These are phyloP conservation scores for Toxicodendron radicans DNA, from an alignment of 345 rosid genomes.

Conservation along the genomic window DNA sequence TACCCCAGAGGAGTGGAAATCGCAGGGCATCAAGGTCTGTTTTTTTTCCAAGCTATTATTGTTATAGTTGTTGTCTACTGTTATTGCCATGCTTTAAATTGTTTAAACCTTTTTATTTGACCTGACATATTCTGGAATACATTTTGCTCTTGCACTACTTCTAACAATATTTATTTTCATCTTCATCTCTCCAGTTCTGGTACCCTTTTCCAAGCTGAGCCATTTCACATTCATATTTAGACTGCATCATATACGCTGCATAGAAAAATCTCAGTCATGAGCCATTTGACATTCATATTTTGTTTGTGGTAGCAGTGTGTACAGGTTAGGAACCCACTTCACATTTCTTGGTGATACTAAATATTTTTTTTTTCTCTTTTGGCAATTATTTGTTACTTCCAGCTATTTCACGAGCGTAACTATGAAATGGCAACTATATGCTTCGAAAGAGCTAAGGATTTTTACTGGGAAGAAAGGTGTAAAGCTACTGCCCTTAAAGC, in stretches of 20 bases:
- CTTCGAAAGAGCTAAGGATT: conserved; percentile 48
- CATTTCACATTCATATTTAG: neutral
- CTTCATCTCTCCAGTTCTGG: neutral
- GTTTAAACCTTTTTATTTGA: neutral
- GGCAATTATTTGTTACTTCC: conserved; percentile 8
- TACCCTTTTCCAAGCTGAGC: neutral
- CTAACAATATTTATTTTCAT: neutral
- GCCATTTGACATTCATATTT: neutral
- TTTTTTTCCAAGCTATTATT: neutral
- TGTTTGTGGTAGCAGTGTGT: neutral
- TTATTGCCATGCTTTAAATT: neutral
- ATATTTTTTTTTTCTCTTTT: neutral
- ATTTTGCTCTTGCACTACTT: neutral
- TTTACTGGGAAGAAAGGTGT: conserved; percentile 39
- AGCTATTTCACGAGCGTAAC: conserved; percentile 44
- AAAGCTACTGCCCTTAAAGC: conserved; percentile 47
- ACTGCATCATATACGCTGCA: neutral
- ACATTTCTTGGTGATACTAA: neutral
- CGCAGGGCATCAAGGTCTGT: conserved; percentile 43
- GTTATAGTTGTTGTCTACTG: neutral
- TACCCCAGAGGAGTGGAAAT: conserved; percentile 51
- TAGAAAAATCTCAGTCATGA: neutral
- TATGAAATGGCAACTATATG: conserved; percentile 51
- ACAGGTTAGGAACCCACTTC: neutral
- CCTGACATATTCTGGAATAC: neutral